phyloP scores from a whole-genome alignment of 2,329 filamentous ascomycete species.

The Penicillium sp. region DNA sequence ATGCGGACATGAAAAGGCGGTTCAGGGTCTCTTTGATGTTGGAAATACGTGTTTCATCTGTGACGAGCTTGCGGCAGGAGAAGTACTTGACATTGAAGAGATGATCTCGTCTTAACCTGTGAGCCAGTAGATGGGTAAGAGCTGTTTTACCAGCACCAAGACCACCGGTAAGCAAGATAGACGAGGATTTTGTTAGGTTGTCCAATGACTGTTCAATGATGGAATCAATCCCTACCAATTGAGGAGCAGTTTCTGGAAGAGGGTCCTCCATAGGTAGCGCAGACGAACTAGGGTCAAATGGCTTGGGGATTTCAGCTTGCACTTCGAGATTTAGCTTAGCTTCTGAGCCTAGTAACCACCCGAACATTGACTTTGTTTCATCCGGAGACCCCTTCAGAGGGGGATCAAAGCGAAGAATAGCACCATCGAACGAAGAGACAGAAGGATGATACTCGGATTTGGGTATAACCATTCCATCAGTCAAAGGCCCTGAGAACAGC shows the following conservation, averaged over 20 bases:
- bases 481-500: slow-evolving; percentile 78
- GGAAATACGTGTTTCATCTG: slow-evolving; percentile 83
- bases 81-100: slow-evolving; percentile 84
- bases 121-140: slow-evolving; percentile 71
- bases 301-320: slow-evolving; percentile 68
- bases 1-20: slow-evolving; percentile 80
- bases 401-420: slow-evolving; percentile 74
- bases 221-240: slow-evolving; percentile 79
- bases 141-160: slow-evolving; percentile 88
- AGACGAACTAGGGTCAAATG: slow-evolving; percentile 48
- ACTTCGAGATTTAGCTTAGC: slow-evolving; percentile 71
- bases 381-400: slow-evolving; percentile 39
- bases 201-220: slow-evolving; percentile 69
- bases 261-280: slow-evolving; percentile 53
- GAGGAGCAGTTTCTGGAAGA: slow-evolving; percentile 53
- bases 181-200: slow-evolving; percentile 80
- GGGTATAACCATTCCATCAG: slow-evolving; percentile 78
- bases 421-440: slow-evolving; percentile 72
- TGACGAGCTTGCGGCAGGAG: slow-evolving; percentile 80
- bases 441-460: slow-evolving; percentile 55
- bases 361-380: slow-evolving; percentile 31
- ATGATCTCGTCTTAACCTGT: slow-evolving; percentile 66
- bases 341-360: slow-evolving; percentile 77
- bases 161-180: slow-evolving; percentile 82
- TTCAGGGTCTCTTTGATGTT: slow-evolving; percentile 86